Conservation (phyloP, 495 filamentous ascomycete genomes). For the Pseudomonodictys pantanalensis region DNA sequence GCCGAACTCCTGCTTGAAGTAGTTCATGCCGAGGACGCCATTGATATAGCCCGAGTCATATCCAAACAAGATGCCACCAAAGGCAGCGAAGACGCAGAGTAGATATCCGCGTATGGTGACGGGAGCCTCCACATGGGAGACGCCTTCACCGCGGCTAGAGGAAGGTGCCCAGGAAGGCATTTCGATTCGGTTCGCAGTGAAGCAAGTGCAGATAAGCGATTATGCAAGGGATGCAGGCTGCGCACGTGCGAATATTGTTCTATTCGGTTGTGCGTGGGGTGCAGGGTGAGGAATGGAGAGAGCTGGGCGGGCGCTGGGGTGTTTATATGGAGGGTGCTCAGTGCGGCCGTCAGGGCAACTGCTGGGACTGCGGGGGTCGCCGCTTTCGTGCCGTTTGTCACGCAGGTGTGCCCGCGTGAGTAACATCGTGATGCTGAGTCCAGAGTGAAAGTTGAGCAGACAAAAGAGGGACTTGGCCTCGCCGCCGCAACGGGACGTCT, state of each 20-base stretch:
- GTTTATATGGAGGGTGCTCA: background rate
- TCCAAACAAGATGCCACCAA: conserved; percentile 46
- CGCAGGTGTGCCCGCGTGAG: background rate
- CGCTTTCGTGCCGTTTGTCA: background rate
- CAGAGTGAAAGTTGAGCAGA: background rate
- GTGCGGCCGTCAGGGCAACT: background rate
- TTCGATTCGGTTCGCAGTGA: no score
- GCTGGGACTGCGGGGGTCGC: background rate
- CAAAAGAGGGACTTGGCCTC: background rate
- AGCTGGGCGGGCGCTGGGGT: background rate
- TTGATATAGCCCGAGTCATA: conserved; percentile 46
- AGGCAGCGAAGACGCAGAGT: conserved; percentile 44
- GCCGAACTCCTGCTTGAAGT: conserved; percentile 32
- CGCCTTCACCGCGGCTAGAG: conserved; percentile 25
- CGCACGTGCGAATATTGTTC: no score
- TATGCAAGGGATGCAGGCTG: background rate
- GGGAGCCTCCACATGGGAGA: conserved; percentile 41
- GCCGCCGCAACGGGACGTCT: background rate
- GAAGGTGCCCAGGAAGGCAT: conserved; percentile 28
- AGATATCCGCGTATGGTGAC: conserved; percentile 44
- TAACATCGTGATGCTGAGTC: background rate
- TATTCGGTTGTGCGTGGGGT: background rate
- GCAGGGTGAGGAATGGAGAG: background rate
- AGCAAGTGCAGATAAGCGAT: background rate
- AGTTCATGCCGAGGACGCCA: conserved; percentile 38